Evolutionary conservation across 768 basidiomycete genomes (phyloP), one percentile per base, ranked within the genome.

Genomic region (Lentinula aciculospora): DNA sequence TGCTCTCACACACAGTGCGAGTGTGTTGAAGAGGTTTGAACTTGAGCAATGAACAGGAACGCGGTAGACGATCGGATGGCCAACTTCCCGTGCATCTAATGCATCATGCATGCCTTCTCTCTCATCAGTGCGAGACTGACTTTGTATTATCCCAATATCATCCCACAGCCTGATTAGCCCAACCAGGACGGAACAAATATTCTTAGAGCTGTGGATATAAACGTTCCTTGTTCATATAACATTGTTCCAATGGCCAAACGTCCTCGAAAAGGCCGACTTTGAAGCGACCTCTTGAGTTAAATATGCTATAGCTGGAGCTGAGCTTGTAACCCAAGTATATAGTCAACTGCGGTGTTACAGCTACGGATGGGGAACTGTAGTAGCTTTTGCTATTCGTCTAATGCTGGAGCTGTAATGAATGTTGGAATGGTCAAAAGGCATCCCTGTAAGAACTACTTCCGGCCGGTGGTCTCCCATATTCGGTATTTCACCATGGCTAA

Each of bases 191-290:
- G 42, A 44, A 23, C 6, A 21, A 21, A 9, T 44, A 44, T 44
- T 44, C 42, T 44, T 44, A 23, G 42, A 44, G 21, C 42, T 44
- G 42, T 44, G 12, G 23, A 23, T 21, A 23, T 44, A 12, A 44
- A 44, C 42, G 42, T 44, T 44, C 39, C 15, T 40, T 17, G 19
- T 44, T 44, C 42, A 44, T 25, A 21, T 3, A 44, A 25, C 19
- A 19, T 53, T 39, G 34, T 8, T 19, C 51, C 51, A 53, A 53
- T 53, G 39, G 51, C 51, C n/a, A 53, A 53, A 53, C 21, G 12
- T 53, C 10, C 51, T 36, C 51, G n/a, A 50, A 13, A 50, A 12
- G 1, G 21, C 51, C 51, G 51, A 39, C n/a, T 37, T 53, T 50
- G 28, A 34, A 31, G 29, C 49, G 32, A 34, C 39, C 27, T 34